Conservation (phyloP, 352 stramenopile genomes). For the Pythium angustatum region DNA sequence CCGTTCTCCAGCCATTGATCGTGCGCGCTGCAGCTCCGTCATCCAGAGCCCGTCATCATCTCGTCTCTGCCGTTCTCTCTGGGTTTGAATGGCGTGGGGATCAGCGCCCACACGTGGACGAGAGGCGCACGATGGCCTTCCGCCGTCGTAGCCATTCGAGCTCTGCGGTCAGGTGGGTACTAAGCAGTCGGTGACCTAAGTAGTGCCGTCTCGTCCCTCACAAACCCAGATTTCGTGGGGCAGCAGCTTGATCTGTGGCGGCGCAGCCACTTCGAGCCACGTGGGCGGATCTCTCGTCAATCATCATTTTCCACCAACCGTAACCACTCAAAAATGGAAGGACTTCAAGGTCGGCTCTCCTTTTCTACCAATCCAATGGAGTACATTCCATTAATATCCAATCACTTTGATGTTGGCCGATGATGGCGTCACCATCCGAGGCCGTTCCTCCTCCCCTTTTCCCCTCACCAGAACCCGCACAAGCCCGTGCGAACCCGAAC, state of each 20-base stretch:
- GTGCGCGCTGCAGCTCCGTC: background rate
- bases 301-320: slow-evolving; percentile 4
- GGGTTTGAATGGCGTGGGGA: background rate
- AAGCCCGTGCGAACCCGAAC: background rate
- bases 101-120: too few species aligned
- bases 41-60: background rate
- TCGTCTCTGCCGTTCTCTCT: background rate
- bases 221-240: slow-evolving; percentile 10
- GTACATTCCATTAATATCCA: background rate
- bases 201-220: background rate
- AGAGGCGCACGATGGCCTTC: background rate
- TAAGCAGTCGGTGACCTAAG: slow-evolving; percentile 18
- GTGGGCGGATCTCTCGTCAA: slow-evolving; percentile 6
- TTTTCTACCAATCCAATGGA: slow-evolving; percentile 5
- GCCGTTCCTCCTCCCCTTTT: background rate
- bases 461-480: background rate
- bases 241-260: slow-evolving; percentile 11
- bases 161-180: slow-evolving; percentile 20
- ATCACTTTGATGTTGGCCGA: background rate
- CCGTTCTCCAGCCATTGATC: background rate
- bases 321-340: background rate
- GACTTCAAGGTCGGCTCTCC: background rate
- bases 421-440: slow-evolving; percentile 4
- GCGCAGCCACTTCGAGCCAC: slow-evolving; percentile 17
- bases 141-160: slow-evolving; percentile 18